Evolutionary conservation across 2,329 filamentous ascomycete genomes (phyloP).

Genomic region (Calonectria montana): DNA sequence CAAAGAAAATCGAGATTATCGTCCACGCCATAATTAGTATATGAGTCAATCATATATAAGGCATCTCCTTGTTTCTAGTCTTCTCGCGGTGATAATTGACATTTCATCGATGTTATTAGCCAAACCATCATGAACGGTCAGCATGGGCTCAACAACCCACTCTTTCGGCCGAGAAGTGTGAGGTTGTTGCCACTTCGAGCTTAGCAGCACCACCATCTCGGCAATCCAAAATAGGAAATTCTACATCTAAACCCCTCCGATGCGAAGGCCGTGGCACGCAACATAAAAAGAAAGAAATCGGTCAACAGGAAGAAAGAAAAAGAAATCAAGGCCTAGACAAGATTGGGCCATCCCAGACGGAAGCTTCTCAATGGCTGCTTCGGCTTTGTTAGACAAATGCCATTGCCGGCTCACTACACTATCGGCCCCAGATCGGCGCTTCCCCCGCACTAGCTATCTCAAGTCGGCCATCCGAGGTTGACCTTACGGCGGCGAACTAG

Average conservation of each 20-base stretch:
- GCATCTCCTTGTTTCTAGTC: neutral
- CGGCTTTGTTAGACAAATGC: neutral
- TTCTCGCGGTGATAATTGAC: neutral
- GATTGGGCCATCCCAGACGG: neutral
- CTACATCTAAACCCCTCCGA: neutral
- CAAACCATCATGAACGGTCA: neutral
- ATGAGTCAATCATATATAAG: neutral
- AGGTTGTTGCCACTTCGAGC: constrained; percentile 7
- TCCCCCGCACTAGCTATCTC: constrained; percentile 23
- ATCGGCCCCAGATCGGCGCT: constrained; percentile 26
- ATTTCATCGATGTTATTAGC: neutral
- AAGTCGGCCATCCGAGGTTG: constrained; percentile 25
- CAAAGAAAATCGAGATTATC: too few relatives aligned
- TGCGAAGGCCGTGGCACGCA: neutral
- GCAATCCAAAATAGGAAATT: constrained; percentile 17
- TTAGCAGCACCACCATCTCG: constrained; percentile 6
- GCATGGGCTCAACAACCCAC: neutral
- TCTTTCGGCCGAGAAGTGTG: neutral
- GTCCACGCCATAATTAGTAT: neutral
- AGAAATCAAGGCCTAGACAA: neutral
- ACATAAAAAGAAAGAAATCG: neutral
- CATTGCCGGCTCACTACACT: neutral
- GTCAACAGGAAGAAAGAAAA: neutral
- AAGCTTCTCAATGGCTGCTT: neutral
- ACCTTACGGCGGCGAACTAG: neutral